Evolutionary conservation across 352 stramenopile genomes (phyloP).

Genomic region (Phytopythium chamaehyphon): DNA sequence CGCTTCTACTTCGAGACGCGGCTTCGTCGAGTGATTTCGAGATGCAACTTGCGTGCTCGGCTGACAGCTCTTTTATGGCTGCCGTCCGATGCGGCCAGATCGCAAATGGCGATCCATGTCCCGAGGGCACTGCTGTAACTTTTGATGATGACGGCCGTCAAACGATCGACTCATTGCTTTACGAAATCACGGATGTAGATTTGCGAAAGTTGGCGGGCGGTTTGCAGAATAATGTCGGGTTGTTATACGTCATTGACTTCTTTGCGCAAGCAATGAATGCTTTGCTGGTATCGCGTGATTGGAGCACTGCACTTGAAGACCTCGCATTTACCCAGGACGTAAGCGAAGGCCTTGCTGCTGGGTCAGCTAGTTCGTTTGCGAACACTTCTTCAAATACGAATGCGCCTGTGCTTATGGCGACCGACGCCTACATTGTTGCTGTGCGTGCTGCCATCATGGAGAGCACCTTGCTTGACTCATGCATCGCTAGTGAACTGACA

Average conservation of each 20-base stretch:
- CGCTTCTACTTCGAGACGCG: slow-evolving; percentile 20
- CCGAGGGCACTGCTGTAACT: background rate
- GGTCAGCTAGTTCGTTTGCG: slow-evolving; percentile 19
- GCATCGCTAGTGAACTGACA: slow-evolving; percentile 31
- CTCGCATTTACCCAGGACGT: slow-evolving; percentile 25
- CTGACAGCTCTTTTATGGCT: slow-evolving; percentile 20
- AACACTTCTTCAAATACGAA: background rate
- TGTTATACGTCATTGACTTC: slow-evolving; percentile 39
- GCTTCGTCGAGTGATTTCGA: slow-evolving; percentile 3
- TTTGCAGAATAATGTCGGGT: slow-evolving; percentile 33
- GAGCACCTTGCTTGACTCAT: slow-evolving; percentile 26
- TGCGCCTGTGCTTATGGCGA: slow-evolving; percentile 21
- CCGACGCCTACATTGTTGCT: slow-evolving; percentile 33
- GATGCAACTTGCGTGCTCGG: slow-evolving; percentile 26
- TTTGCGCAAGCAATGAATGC: slow-evolving; percentile 35
- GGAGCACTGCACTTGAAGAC: slow-evolving; percentile 21
- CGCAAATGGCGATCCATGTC: slow-evolving; percentile 28
- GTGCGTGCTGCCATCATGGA: slow-evolving; percentile 27
- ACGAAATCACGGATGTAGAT: slow-evolving; percentile 19
- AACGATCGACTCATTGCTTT: slow-evolving; percentile 7
- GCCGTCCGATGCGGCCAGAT: slow-evolving; percentile 17
- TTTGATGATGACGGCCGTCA: slow-evolving; percentile 8
- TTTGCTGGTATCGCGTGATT: slow-evolving; percentile 27
- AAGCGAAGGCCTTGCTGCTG: slow-evolving; percentile 11
- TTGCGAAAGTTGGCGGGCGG: slow-evolving; percentile 10